These are phyloP conservation scores for Mrakia blollopis DNA, from an alignment of 768 basidiomycete species.

Conservation along the genomic window DNA sequence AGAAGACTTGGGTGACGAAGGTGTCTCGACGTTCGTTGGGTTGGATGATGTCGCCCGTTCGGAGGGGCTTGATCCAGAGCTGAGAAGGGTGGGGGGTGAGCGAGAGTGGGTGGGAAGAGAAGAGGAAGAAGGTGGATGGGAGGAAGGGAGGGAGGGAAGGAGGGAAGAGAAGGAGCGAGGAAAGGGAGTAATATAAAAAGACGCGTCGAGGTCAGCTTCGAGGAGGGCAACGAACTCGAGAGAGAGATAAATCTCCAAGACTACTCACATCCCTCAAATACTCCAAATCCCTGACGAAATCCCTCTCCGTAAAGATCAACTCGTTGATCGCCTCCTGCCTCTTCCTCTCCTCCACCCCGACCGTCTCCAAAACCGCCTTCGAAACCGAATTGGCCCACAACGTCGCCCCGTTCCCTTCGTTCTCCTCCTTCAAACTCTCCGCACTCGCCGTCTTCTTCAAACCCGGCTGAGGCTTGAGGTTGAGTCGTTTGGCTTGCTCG, in stretches of 20 bases:
- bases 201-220: not conserved
- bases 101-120: not conserved
- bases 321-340: constrained; percentile 98
- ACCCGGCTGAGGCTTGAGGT: constrained; percentile 89
- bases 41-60: constrained; percentile 65
- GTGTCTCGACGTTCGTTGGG: constrained; percentile 68
- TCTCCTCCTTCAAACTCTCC: constrained; percentile 67
- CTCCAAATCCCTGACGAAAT: constrained; percentile 97
- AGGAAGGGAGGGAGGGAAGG: not conserved
- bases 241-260: no score
- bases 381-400: constrained; percentile 97
- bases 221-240: no score
- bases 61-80: constrained; percentile 85
- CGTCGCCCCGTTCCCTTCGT: constrained; percentile 43
- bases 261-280: constrained; percentile 60
- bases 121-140: not conserved
- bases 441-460: constrained; percentile 74
- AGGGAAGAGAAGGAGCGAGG: not conserved
- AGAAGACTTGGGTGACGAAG: constrained; percentile 91
- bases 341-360: constrained; percentile 87
- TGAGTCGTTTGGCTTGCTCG: constrained; percentile 83
- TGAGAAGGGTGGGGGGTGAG: constrained; percentile 44
- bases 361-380: constrained; percentile 84
- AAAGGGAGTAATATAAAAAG: not conserved
- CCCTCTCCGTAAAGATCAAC: constrained; percentile 86